phyloP scores from a whole-genome alignment of 2,329 filamentous ascomycete genomes.

The Pyricularia pennisetigena region DNA sequence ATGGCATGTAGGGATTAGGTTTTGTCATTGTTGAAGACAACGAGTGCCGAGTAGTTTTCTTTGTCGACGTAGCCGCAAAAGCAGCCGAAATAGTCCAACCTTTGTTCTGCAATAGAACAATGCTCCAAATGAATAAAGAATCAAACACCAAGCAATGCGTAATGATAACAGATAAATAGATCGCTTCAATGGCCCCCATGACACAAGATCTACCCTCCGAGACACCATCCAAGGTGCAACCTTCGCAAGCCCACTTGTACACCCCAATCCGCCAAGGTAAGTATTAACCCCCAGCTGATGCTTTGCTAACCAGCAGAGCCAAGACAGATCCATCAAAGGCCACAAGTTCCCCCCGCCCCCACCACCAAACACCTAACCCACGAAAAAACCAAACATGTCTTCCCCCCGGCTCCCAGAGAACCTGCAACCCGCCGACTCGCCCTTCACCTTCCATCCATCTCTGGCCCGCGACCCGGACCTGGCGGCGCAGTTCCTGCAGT shows the following conservation, averaged over 20 bases:
- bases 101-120: not conserved
- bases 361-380: no score
- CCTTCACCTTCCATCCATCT: not conserved
- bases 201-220: not conserved
- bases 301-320: not conserved
- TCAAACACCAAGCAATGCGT: not conserved
- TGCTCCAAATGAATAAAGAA: not conserved
- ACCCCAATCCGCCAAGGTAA: not conserved
- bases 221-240: not conserved
- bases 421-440: not conserved
- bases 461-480: not conserved
- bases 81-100: not conserved
- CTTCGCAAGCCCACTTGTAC: not conserved
- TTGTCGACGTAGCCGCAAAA: not conserved
- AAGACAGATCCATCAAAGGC: not conserved
- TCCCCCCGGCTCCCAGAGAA: not conserved
- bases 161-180: not conserved
- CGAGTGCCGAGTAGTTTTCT: not conserved
- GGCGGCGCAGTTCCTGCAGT: not conserved
- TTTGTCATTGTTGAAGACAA: not conserved
- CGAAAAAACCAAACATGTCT: conserved; percentile 2
- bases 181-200: not conserved
- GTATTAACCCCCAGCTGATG: not conserved
- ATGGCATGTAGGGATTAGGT: no score
- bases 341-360: no score